Percentiles rank a stretch among this genome's conserved stretches.
Evolutionary conservation across 2,329 filamentous ascomycete species (phyloP).

Genomic region (Fusarium agapanthi): DNA sequence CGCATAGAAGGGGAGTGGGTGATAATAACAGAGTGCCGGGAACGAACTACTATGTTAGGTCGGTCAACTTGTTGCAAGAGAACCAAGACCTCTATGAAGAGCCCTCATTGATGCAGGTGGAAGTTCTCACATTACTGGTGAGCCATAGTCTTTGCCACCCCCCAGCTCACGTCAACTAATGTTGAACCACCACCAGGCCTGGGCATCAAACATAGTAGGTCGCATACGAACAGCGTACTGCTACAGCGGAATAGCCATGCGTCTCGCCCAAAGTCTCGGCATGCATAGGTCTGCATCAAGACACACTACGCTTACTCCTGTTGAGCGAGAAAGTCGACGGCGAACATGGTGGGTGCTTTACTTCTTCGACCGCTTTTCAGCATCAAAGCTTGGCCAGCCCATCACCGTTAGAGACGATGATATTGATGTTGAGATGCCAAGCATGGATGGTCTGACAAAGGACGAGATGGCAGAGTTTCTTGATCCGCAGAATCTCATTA

Average conservation of each 20-base stretch:
- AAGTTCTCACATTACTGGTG: conserved; percentile 48
- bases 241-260: conserved; percentile 48
- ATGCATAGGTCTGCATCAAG: conserved; percentile 49
- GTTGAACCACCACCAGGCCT: conserved; percentile 7
- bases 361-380: conserved; percentile 46
- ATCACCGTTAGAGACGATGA: conserved; percentile 45
- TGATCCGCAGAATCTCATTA: conserved; percentile 40
- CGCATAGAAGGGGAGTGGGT: conserved; percentile 45
- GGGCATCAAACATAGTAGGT: conserved; percentile 48
- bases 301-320: conserved; percentile 26
- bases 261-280: conserved; percentile 53
- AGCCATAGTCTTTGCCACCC: accelerated
- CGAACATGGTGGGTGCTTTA: conserved; percentile 48
- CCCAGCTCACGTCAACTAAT: neutral
- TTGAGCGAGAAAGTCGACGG: conserved; percentile 39
- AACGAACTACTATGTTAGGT: conserved; percentile 53
- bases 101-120: conserved; percentile 54
- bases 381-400: conserved; percentile 46
- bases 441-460: conserved; percentile 40
- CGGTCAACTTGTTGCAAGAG: conserved; percentile 50
- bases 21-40: conserved; percentile 49
- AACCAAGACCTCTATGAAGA: conserved; percentile 50
- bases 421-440: conserved; percentile 46
- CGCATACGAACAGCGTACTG: conserved; percentile 45
- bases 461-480: conserved; percentile 44